Evolutionary conservation across 345 rosid genomes (phyloP).

Genomic region (Boechera stricta): DNA sequence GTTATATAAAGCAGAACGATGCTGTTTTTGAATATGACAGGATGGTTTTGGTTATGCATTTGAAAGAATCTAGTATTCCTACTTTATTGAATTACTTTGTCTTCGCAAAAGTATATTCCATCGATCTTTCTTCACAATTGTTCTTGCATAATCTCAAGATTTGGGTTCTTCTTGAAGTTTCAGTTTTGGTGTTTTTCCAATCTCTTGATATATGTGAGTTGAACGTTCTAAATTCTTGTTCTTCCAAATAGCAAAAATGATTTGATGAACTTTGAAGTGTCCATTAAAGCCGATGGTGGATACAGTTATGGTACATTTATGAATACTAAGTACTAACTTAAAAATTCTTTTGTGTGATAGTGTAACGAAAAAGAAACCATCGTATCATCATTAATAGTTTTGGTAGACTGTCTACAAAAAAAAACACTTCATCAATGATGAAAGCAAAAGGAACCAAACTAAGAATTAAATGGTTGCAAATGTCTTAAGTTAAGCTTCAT

Average conservation of each 20-base stretch:
- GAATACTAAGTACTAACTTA: no score
- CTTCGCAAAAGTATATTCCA: not conserved
- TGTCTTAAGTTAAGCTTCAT: not conserved
- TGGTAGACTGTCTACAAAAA: not conserved
- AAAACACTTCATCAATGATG: not conserved
- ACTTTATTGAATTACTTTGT: not conserved
- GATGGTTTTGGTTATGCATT: not conserved
- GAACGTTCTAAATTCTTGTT: constrained; percentile 68
- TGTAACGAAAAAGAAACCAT: not conserved
- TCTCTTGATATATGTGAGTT: constrained; percentile 61
- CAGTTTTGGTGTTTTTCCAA: not conserved
- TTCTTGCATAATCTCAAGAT: not conserved
- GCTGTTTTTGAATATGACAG: not conserved
- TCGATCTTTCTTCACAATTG: not conserved
- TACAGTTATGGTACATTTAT: no score
- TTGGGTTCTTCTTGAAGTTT: not conserved
- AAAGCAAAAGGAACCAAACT: not conserved
- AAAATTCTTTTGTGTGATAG: constrained; percentile 13
- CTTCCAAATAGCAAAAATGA: constrained; percentile 73
- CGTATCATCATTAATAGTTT: not conserved
- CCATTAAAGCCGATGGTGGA: constrained; percentile 78
- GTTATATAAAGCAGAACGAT: not conserved
- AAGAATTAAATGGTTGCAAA: not conserved
- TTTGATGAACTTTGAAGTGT: constrained; percentile 77
- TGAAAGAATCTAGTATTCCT: not conserved